These are phyloP conservation scores for Talaromyces thailandensis DNA, from an alignment of 495 filamentous ascomycete genomes.

Conservation along the genomic window DNA sequence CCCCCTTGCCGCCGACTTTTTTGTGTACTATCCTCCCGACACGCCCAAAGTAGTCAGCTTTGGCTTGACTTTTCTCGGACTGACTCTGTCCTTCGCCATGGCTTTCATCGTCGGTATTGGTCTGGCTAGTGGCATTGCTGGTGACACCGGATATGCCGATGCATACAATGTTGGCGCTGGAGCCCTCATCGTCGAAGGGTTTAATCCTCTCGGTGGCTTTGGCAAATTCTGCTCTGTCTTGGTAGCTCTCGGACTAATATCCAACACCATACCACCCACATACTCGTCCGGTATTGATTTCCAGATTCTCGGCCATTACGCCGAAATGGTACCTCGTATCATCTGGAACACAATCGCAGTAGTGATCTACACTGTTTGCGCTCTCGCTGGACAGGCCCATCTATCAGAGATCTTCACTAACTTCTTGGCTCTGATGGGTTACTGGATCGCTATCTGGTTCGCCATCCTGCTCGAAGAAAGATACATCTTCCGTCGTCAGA, in stretches of 20 bases:
- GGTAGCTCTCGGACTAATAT: constrained; percentile 60
- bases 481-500: constrained; percentile 46
- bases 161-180: constrained; percentile 44
- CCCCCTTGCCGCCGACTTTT: constrained; percentile 53
- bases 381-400: constrained; percentile 51
- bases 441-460: constrained; percentile 62
- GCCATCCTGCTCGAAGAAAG: constrained; percentile 56
- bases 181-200: constrained; percentile 58
- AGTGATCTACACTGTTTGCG: constrained; percentile 54
- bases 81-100: constrained; percentile 47
- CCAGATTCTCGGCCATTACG: constrained; percentile 52
- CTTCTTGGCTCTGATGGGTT: constrained; percentile 66
- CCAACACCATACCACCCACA: constrained; percentile 60
- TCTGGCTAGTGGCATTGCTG: constrained; percentile 51
- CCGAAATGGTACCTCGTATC: constrained; percentile 48
- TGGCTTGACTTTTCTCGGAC: constrained; percentile 23
- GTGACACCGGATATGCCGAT: constrained; percentile 40
- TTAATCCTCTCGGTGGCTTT: constrained; percentile 51
- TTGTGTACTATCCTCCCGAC: constrained; percentile 54
- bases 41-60: constrained; percentile 26
- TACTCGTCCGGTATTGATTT: constrained; percentile 65
- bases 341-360: constrained; percentile 54
- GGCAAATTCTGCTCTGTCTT: constrained; percentile 67
- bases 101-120: constrained; percentile 60
- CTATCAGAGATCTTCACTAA: constrained; percentile 61